Base-by-base conservation (phyloP, 2,329 filamentous ascomycete species). In the Talaromyces rugulosus region DNA sequence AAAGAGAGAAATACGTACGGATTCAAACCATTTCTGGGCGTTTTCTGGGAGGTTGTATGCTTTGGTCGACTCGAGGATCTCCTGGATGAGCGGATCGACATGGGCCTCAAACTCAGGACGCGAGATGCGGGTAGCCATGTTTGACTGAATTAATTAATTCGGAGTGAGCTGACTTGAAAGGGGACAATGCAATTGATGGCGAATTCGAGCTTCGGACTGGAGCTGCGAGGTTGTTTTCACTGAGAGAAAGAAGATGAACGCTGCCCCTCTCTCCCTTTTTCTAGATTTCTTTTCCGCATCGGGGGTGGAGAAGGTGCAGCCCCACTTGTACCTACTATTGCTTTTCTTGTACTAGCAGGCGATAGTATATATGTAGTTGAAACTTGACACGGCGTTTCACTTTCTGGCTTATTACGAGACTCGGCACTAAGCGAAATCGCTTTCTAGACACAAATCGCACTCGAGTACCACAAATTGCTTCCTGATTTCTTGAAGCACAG, bases 1-100 rank as follows among this genome's bases (percentile, higher is more conserved):
- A 62, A 27, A 12, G 12, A 28, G 36, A n/a, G 34, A 40, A 23
- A 53, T 12, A 63, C 55, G 56, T 42, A 95, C 92, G 80, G 87
- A 85, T 78, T 91, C 88, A 78, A 92, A 93, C 94, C 94, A 98
- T 71, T 91, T 84, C 63, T 94, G 79, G 65, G 92, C 89, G 77
- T 90, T 85, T 68, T 89, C 78, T 59, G 95, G 93, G 33, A 97
- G 83, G 64, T 93, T 92, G 82, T 96, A 96, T 71, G 86, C 82
- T 75, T 87, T 85, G 68, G 89, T 90, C 80, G 95, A 87, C 66
- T 87, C 87, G 68, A 93, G 83, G 62, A 99, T 82, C 72, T 92
- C 91, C 75, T 91, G 85, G 72, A 93, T 87, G 67, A 99, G 86
- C 77, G 89, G 89, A 61, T 92, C 91, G 81, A 93, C 98, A 75